Evolutionary conservation across 2,329 filamentous ascomycete species (phyloP), one percentile per base, ranked within the genome.

Genomic region (Cryphonectria radicalis): DNA sequence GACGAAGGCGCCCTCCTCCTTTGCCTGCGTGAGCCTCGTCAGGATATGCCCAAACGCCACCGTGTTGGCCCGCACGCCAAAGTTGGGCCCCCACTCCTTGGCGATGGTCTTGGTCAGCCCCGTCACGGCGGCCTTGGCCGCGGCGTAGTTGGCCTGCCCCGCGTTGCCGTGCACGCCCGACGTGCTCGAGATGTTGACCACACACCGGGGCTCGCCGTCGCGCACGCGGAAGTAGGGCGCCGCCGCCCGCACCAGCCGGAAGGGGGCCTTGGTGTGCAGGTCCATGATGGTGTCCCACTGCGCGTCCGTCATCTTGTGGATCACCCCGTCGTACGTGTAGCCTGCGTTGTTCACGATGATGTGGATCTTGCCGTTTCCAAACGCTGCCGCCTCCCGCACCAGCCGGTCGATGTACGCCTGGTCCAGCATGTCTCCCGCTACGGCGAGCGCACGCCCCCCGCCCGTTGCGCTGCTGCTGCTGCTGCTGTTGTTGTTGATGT

Each of bases 311-410:
- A 94, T 95, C 86, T 96, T 97, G 86, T 97, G 93, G 75, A 97
- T 94, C 55, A 97, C 93, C 8, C 92, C 94, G 80, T 97, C 94
- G 93, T 94, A 97, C 0, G 94, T 97, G 82, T 93, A 97, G 59
- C 93, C 94, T 0, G 94, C 94, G 80, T 97, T 97, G 82, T 97
- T 97, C 72, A 97, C 92, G 70, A 97, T 91, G 79, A 96, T 92
- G 81, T 97, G 92, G 74, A 97, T 94, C 85, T 97, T 97, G 77
- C 93, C 94, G 74, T 87, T 84, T 71, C 94, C 94, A 78, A 97
- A 97, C 64, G 91, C 91, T 0, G 93, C 94, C 0, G 93, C 87
- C 77, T 90, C 89, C 78, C 90, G 85, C 37, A 97, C 89, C n/a
- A 97, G 87, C 13, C 85, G 83, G 72, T 89, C 86, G 78, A 95